Conservation (phyloP, 108 stramenopile species). For the Epithemia pelagica region DNA sequence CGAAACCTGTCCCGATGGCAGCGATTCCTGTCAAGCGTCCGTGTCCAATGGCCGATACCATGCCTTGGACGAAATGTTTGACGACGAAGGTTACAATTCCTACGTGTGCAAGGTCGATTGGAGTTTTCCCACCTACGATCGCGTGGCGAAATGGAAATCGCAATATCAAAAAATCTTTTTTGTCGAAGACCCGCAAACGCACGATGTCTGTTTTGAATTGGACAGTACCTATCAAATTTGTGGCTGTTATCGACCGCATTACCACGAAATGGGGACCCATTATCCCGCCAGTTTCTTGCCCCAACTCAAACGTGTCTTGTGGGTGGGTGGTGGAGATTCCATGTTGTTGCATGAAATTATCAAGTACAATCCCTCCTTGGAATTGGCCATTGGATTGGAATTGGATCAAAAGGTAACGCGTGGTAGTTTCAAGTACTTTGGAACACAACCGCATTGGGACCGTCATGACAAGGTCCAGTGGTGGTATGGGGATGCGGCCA, state of each 20-base stretch:
- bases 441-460: constrained; percentile 81
- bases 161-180: constrained; percentile 38
- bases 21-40: not conserved
- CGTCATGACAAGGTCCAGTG: constrained; percentile 69
- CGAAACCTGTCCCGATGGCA: not conserved
- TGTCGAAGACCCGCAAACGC: constrained; percentile 12
- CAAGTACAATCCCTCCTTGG: constrained; percentile 55
- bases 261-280: constrained; percentile 73
- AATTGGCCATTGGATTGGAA: constrained; percentile 74
- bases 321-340: constrained; percentile 81
- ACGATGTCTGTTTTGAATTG: constrained; percentile 60
- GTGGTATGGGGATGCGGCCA: constrained; percentile 89
- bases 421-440: constrained; percentile 65
- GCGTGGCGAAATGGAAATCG: constrained; percentile 3
- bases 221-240: constrained; percentile 73
- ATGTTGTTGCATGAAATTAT: constrained; percentile 80
- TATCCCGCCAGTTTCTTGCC: constrained; percentile 70
- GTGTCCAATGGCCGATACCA: not conserved
- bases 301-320: constrained; percentile 48
- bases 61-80: not conserved
- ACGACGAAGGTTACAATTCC: not conserved
- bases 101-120: not conserved
- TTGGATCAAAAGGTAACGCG: constrained; percentile 76
- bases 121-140: not conserved
- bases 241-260: constrained; percentile 69